Evolutionary conservation across 2,329 filamentous ascomycete genomes (phyloP), one percentile per base, ranked within the genome.

Genomic region (Aspergillus sp.): DNA sequence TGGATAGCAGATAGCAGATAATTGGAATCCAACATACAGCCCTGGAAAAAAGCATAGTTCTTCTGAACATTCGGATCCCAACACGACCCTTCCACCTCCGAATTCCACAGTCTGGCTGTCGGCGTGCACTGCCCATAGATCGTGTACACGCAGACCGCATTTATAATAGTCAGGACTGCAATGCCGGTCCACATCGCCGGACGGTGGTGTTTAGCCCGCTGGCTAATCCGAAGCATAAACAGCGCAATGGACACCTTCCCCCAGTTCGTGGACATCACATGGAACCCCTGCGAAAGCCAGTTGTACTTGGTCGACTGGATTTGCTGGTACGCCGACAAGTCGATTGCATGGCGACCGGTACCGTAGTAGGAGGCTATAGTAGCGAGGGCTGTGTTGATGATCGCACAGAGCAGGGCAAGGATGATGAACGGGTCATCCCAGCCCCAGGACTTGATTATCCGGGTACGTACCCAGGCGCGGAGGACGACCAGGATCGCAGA

Each of bases 201-300:
- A 32, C 50, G 36, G 20, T 61, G 56, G 5, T 56, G 53, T 39
- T 56, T 61, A 3, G 30, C 56, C 41, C 45, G 44, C 3, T 49
- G 26, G 26, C 56, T 58, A 8, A 61, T 61, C 6, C 58, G 43
- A 7, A 58, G n/a, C 32, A 61, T 26, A 13, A 61, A 61, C 2
- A 61, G 2, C 6, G 48, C 58, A 3, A 61, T 53, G 0, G 58
- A 61, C 1, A 51, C 45, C 18, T 61, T 58, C 2, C 58, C 58
- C 56, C 58, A 61, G 18, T 56, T 61, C 4, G 56, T 61, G 15
- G 56, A 48, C 56, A 61, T 56, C 20, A 61, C 58, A 24, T 61
- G 58, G 11, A 58, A 61, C 1, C 56, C 56, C 32, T 61, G 58
- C 11, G 58, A 61, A 4, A 61, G 45, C 44, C 52, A 49, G 43